Evolutionary conservation across 2,329 filamentous ascomycete species (phyloP), one percentile per base, ranked within the genome.

Genomic region (Macrophomina tecta): DNA sequence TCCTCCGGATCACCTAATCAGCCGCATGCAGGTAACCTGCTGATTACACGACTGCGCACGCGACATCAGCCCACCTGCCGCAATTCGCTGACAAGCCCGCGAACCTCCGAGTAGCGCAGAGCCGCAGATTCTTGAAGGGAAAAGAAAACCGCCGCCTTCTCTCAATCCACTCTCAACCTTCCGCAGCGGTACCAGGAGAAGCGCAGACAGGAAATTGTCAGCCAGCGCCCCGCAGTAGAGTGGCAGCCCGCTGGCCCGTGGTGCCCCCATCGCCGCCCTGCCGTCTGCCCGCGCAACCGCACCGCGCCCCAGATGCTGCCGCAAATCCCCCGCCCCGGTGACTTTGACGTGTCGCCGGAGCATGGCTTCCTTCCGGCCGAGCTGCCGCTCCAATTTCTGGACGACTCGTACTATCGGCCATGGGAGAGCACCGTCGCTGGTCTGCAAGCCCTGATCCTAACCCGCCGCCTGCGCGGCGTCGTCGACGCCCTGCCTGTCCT

Each of bases 361-460:
- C 88, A 93, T 81, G 95, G 95, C 74, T 99, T 99, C 82, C 87
- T 99, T 64, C 93, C 95, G 1, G 84, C 91, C 69, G 89, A 92
- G 70, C 82, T 91, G 42, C 95, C 95, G 49, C 84, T 98, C 69
- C 89, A 92, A 69, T 83, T 87, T 65, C 88, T 99, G 14, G 91
- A 93, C 9, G 91, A 97, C 75, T 87, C 91, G 2, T 98, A 97
- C 83, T 99, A 98, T 80, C 90, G 91, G 78, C 92, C 93, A 76
- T 99, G 95, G 95, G 95, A 99, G 81, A 87, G 90, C 53, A 86
- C 97, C 60, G 87, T 90, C 40, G 87, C 89, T 71, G 97, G 97
- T 75, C 85, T 99, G 36, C 95, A 97, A 80, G 89, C 90, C 12
- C 83, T 98, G 68, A 89, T 98, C 62, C 85, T 97, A 66, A 96